Evolutionary conservation across 345 rosid genomes (phyloP).

Genomic region (Gossypium herbaceum): DNA sequence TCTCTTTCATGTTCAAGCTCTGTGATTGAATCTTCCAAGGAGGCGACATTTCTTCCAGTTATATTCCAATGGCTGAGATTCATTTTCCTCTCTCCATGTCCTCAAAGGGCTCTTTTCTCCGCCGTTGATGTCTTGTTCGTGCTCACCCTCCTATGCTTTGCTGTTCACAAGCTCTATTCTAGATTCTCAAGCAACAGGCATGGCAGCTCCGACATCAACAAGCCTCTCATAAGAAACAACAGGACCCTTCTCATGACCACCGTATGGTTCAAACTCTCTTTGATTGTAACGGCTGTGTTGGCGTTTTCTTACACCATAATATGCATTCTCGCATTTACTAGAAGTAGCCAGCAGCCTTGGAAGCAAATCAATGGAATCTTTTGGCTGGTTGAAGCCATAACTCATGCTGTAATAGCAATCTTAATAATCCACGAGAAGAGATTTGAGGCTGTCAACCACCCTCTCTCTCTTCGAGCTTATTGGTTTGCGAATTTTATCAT

Average conservation of each 20-base stretch:
- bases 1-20: slow-evolving; percentile 64
- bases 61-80: slow-evolving; percentile 69
- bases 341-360: slow-evolving; percentile 29
- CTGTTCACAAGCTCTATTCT: slow-evolving; percentile 44
- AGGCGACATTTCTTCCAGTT: slow-evolving; percentile 32
- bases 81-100: slow-evolving; percentile 71
- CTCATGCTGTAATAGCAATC: slow-evolving; percentile 54
- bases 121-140: slow-evolving; percentile 53
- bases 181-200: slow-evolving; percentile 32
- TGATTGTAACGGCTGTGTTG: slow-evolving; percentile 39
- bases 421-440: slow-evolving; percentile 67
- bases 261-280: slow-evolving; percentile 50
- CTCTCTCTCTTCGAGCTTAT: slow-evolving; percentile 56
- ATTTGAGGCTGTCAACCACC: slow-evolving; percentile 58
- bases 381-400: slow-evolving; percentile 72
- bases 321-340: slow-evolving; percentile 50
- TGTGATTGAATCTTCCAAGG: slow-evolving; percentile 29
- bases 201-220: slow-evolving; percentile 35
- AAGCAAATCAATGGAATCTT: slow-evolving; percentile 44
- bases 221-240: slow-evolving; percentile 52
- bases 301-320: slow-evolving; percentile 41
- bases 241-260: slow-evolving; percentile 34
- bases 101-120: slow-evolving; percentile 67
- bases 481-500: slow-evolving; percentile 50
- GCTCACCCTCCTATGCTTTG: slow-evolving; percentile 43